phyloP scores from a whole-genome alignment of 2,329 filamentous ascomycete species.

The Trichoderma lentiforme region DNA sequence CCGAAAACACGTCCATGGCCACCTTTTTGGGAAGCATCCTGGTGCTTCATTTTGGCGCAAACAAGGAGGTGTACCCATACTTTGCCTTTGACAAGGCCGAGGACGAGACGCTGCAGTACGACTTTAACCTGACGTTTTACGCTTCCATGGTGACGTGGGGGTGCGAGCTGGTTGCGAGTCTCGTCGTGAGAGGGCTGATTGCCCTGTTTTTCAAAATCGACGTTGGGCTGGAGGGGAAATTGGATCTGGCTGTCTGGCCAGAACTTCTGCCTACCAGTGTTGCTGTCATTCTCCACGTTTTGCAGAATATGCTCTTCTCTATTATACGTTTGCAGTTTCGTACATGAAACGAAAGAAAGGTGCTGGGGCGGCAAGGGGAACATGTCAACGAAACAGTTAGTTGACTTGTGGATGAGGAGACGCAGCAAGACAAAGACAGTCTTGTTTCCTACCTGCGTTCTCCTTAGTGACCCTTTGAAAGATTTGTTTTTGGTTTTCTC shows the following conservation, averaged over 20 bases:
- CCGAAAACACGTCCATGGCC: conserved; percentile 67
- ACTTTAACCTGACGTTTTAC: conserved; percentile 61
- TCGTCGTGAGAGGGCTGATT: conserved; percentile 58
- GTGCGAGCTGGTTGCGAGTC: conserved; percentile 61
- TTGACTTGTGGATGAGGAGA: neutral
- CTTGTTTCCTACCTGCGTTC: neutral
- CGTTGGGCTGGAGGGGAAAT: conserved; percentile 61
- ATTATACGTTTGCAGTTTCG: conserved; percentile 63
- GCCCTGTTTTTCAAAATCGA: conserved; percentile 57
- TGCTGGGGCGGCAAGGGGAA: neutral
- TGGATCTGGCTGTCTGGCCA: conserved; percentile 63
- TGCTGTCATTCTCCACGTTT: conserved; percentile 63
- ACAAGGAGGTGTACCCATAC: conserved; percentile 67
- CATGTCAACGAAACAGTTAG: neutral
- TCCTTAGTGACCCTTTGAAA: neutral
- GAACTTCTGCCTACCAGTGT: conserved; percentile 64
- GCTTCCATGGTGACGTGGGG: conserved; percentile 64
- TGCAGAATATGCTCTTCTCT: conserved; percentile 71
- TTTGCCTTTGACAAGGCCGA: conserved; percentile 60
- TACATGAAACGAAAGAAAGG: neutral
- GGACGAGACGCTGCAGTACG: conserved; percentile 47
- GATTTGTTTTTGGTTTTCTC: neutral
- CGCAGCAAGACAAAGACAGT: neutral
- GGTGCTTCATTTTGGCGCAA: conserved; percentile 63
- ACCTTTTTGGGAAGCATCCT: conserved; percentile 63